Evolutionary conservation across 192 early-diverging fungal species (phyloP).

Genomic region (Funneliformis geosporum): DNA sequence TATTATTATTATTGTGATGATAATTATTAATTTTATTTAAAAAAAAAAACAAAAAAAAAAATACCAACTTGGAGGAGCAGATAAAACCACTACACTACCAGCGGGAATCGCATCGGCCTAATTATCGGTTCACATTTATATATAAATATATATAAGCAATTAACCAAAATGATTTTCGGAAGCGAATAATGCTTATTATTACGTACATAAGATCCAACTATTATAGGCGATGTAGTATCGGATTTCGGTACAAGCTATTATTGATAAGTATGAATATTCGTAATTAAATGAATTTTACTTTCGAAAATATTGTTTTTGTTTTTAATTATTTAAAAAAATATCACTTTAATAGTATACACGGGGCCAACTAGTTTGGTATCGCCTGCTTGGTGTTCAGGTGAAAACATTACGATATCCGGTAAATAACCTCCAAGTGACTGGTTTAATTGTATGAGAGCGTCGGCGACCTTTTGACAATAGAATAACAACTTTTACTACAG

Average conservation of each 20-base stretch:
- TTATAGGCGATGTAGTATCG: slow-evolving; percentile 45
- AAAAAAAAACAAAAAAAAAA: background rate
- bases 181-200: background rate
- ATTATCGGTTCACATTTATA: background rate
- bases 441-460: slow-evolving; percentile 51
- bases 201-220: slow-evolving; percentile 39
- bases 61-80: slow-evolving; percentile 48
- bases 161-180: background rate
- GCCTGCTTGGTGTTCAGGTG: slow-evolving; percentile 50
- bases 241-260: slow-evolving; percentile 49
- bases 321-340: no score
- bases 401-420: slow-evolving; percentile 58
- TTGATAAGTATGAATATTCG: slow-evolving; percentile 12
- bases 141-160: background rate
- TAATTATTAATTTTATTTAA: background rate
- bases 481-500: background rate
- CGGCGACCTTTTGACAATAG: slow-evolving; percentile 41
- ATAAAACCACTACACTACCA: slow-evolving; percentile 53
- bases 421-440: slow-evolving; percentile 54
- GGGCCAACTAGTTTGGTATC: slow-evolving; percentile 51
- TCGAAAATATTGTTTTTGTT: no score
- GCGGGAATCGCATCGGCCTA: slow-evolving; percentile 53
- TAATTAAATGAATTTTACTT: background rate
- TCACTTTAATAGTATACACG: slow-evolving; percentile 61
- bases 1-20: background rate